Evolutionary conservation across 73 alveolate species (phyloP).

Genomic region (Paramecium sonneborni): DNA sequence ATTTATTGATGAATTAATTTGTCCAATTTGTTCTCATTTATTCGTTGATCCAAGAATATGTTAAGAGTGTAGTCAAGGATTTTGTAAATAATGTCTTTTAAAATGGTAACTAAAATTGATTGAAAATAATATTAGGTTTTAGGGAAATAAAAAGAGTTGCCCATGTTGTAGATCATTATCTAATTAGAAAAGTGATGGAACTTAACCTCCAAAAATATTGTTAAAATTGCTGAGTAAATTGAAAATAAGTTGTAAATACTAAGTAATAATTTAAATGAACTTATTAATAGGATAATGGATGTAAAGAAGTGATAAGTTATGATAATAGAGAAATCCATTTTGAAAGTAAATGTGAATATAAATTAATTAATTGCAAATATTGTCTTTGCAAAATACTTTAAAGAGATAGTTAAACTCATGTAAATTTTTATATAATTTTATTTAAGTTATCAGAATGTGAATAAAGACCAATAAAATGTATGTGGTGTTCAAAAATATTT

Average conservation of each 20-base stretch:
- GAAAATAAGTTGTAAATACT: not conserved
- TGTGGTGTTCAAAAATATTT: not conserved
- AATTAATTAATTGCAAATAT: not conserved
- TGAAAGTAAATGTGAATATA: not conserved
- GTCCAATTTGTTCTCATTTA: slow-evolving; percentile 20
- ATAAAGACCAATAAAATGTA: not conserved
- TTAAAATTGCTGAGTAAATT: not conserved
- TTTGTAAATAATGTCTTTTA: not conserved
- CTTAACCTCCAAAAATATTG: not conserved
- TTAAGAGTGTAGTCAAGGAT: not conserved
- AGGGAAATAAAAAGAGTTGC: not conserved
- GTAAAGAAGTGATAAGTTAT: not conserved
- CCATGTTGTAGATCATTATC: slow-evolving; percentile 28
- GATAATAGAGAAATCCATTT: not conserved
- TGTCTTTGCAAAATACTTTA: not conserved
- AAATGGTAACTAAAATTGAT: not conserved
- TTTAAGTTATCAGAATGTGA: not conserved
- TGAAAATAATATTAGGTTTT: not conserved
- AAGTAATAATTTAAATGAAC: not conserved
- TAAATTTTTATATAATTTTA: not conserved
- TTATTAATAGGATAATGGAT: not conserved
- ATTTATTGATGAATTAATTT: slow-evolving; percentile 1
- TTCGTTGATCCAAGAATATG: slow-evolving; percentile 4
- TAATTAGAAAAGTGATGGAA: not conserved
- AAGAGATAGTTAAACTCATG: not conserved